These are phyloP conservation scores for Candida hungchunana DNA, from an alignment of 805 yeast genomes.

Conservation along the genomic window DNA sequence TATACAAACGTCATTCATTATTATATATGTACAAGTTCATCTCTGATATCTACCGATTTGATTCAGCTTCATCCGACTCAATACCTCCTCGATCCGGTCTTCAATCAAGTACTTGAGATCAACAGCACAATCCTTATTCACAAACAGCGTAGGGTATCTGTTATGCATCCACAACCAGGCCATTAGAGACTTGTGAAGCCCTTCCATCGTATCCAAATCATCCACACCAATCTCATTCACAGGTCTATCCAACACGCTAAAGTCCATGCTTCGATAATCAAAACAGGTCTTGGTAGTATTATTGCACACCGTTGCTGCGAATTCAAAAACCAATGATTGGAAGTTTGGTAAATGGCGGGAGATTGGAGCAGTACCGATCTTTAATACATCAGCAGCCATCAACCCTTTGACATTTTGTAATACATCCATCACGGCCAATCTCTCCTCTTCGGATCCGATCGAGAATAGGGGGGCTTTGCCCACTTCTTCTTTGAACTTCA, in stretches of 20 bases:
- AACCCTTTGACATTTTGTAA: conserved; percentile 40
- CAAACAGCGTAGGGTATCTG: conserved; percentile 77
- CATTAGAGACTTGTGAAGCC: conserved; percentile 60
- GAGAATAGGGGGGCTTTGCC: conserved; percentile 28
- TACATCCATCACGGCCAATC: conserved; percentile 32
- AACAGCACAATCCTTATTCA: conserved; percentile 69
- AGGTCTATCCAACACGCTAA: conserved; percentile 3
- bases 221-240: conserved; percentile 2
- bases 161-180: conserved; percentile 83
- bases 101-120: conserved; percentile 71
- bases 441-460: conserved; percentile 35
- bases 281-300: conserved; percentile 50
- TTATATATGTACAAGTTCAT: no score
- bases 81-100: conserved; percentile 35
- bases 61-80: conserved; percentile 17
- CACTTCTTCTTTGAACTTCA: conserved; percentile 41
- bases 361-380: conserved; percentile 61
- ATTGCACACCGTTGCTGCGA: conserved; percentile 33
- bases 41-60: conserved; percentile 5
- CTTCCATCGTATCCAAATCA: conserved; percentile 41
- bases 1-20: no score
- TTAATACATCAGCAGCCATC: conserved; percentile 52
- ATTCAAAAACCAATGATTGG: conserved; percentile 44
- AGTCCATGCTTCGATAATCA: conserved; percentile 37
- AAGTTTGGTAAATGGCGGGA: conserved; percentile 40